Conservation (phyloP, 148 eudicot genomes). For the Drosera capensis region DNA sequence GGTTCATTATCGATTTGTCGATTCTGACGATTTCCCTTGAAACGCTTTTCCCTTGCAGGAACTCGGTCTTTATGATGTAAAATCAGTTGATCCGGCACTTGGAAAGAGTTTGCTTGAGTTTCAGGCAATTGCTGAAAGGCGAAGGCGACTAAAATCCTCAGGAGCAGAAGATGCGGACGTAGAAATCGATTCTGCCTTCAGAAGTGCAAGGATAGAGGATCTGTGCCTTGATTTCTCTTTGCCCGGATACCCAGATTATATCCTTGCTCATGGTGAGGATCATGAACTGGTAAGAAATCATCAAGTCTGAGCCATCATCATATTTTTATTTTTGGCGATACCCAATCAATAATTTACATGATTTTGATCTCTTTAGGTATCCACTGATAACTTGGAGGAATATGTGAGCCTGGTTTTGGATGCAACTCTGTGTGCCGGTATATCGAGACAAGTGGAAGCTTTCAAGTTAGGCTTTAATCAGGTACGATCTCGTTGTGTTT, state of each 20-base stretch:
- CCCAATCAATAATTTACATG: constrained; percentile 5
- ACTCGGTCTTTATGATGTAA: constrained; percentile 66
- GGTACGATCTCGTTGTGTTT: constrained; percentile 21
- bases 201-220: constrained; percentile 55
- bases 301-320: constrained; percentile 1
- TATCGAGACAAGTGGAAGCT: constrained; percentile 78
- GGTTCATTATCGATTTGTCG: not conserved
- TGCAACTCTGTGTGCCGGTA: constrained; percentile 74
- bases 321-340: not conserved
- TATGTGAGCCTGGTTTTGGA: constrained; percentile 58
- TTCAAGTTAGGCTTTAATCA: constrained; percentile 81
- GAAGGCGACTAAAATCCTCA: constrained; percentile 19
- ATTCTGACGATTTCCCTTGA: not conserved
- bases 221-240: constrained; percentile 79
- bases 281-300: constrained; percentile 38
- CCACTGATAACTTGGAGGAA: constrained; percentile 53
- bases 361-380: constrained; percentile 41
- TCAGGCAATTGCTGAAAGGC: constrained; percentile 65
- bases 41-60: constrained; percentile 32
- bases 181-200: constrained; percentile 24
- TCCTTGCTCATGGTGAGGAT: constrained; percentile 27
- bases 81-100: constrained; percentile 72
- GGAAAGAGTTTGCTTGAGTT: constrained; percentile 65
- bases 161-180: constrained; percentile 12
- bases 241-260: constrained; percentile 88